Base-by-base conservation (phyloP, 2,329 filamentous ascomycete species). In the Diaporthe sp. region DNA sequence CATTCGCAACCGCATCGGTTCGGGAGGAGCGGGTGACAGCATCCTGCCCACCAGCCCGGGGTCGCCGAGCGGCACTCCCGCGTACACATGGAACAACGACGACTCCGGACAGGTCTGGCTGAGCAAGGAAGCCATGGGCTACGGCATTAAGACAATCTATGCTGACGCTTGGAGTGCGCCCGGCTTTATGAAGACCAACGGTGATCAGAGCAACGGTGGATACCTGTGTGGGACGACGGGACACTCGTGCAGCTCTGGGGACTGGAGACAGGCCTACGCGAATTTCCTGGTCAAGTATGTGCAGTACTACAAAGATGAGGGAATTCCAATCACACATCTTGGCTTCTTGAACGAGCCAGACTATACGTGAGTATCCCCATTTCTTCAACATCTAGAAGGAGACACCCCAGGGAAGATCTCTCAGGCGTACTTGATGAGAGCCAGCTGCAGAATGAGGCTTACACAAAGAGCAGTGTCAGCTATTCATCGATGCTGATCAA, bases 401-500 rank as follows among this genome's bases (percentile, higher is more conserved):
- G n/a, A 15, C 33, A 7, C 6, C 13, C 30, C 10, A 4, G 8
- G 19, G 22, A 35, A 50, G 13, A 25, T 1, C 22, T 25, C 2
- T 28, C 17, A 10, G 9, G 19, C 12, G 28, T 58, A 28, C 33
- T n/a, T 8, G 10, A 12, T 10, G 5, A 8, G 17, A 13, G 15
- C 35, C 25, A 28, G 22, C 28, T 35, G 45, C 71, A 7, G 73
- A n/a, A 40, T 33, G 17, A n/a, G 6, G 28, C 61, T 67, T 35
- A 67, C 61, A 25, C 30, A 38, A 12, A 35, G 47, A 54, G n/a
- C 35, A 78, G 80, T 0, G 80, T 82, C 28, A 78, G 77, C 67
- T 86, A 86, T 76, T 86, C 87, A 15, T 84, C 82, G 8, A 89
- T 89, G 87, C 81, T 82, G 40, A 89, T 94, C 81, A 97, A 97